Base-by-base conservation (phyloP, 2,329 filamentous ascomycete species). In the Phoma sp. region DNA sequence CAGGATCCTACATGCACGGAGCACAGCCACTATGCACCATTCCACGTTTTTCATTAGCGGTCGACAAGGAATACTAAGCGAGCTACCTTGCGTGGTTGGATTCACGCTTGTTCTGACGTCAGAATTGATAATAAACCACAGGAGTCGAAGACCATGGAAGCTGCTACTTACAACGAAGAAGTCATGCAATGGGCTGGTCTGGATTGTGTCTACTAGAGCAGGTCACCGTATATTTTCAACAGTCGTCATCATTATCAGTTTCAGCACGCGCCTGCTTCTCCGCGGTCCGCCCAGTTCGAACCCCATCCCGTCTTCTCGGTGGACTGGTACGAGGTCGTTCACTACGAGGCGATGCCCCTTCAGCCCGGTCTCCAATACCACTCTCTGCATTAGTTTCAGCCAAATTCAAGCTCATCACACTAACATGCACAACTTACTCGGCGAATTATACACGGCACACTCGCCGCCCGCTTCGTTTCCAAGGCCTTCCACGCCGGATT, bases 161-260 rank as follows among this genome's bases (percentile, higher is more conserved):
- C 29, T 46, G n/a, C 10, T 7, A n/a, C 15, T 5, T 25, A 5
- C 5, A 29, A 20, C 20, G 7, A 15, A 46, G 15, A 46, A 28
- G 33, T 32, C 36, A 32, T 18, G 18, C n/a, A 23, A 20, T 29
- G 11, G 11, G 34, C 10, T 1, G 7, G 6, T 21, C 2, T 12
- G 6, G n/a, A 42, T 12, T 18, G 28, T 14, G 14, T 10, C n/a
- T 33, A 26, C 2, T 18, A 25, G 4, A 1, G 9, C 12, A 34
- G 40, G 29, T 33, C 11, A 7, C 14, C 20, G 15, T 36, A 15
- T 23, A 4, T 12, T 32, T 20, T 56, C 28, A 60, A 42, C 43
- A 61, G 14, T 21, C 56, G 17, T 59, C 56, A 20, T 62, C 57
- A 21, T 64, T 57, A 51, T 63, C 59, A 18, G 62, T 60, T 14